phyloP scores from a whole-genome alignment of 352 stramenopile species.

The Phytophthora idaei region DNA sequence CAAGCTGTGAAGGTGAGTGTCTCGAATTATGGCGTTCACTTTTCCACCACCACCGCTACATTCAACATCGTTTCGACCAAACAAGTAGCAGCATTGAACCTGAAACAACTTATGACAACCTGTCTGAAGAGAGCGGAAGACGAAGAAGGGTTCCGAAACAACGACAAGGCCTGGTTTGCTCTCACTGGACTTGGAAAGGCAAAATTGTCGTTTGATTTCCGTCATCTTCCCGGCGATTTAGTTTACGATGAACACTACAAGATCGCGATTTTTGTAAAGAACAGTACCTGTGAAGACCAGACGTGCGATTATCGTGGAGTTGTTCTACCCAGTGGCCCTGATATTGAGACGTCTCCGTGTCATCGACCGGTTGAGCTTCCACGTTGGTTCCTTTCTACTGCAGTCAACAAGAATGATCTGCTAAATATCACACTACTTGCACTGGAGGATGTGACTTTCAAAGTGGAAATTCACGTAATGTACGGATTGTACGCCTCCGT shows the following conservation, averaged over 20 bases:
- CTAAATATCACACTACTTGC: conserved; percentile 95
- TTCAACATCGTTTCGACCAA: conserved; percentile 49
- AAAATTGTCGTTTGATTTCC: conserved; percentile 95
- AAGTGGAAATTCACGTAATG: conserved; percentile 96
- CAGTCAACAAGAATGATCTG: conserved; percentile 93
- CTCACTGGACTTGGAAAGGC: conserved; percentile 92
- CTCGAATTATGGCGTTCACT: conserved; percentile 84
- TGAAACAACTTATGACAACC: conserved; percentile 40
- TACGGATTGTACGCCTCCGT: conserved; percentile 91
- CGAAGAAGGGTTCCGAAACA: conserved; percentile 83
- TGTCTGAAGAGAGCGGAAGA: conserved; percentile 38
- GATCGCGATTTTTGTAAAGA: conserved; percentile 94
- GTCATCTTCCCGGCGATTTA: conserved; percentile 90
- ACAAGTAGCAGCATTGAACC: conserved; percentile 45
- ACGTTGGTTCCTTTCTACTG: conserved; percentile 89
- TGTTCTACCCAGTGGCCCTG: conserved; percentile 50
- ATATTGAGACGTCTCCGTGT: conserved; percentile 93
- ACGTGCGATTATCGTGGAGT: conserved; percentile 76
- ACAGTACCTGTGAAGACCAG: conserved; percentile 91
- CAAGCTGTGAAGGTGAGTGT: conserved; percentile 61
- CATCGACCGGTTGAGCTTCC: conserved; percentile 89
- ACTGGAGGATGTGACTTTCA: conserved; percentile 95
- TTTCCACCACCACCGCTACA: conserved; percentile 60
- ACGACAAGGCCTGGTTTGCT: conserved; percentile 93
- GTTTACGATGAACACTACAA: conserved; percentile 96